phyloP scores from a whole-genome alignment of 495 filamentous ascomycete species.

The Aspergillus taichungensis region DNA sequence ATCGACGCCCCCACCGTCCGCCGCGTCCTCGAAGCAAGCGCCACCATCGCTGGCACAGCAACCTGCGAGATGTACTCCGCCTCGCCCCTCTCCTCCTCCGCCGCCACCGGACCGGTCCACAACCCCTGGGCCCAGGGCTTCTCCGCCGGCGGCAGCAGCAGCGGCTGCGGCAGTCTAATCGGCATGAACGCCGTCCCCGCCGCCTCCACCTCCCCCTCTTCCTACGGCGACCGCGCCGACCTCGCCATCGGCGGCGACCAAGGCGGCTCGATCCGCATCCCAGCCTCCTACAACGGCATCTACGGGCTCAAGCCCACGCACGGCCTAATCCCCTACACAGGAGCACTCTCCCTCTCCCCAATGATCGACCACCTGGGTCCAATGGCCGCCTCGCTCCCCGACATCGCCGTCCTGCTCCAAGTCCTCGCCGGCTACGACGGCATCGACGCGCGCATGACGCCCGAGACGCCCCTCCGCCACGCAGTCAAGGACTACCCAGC shows the following conservation, averaged over 20 bases:
- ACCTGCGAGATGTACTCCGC: constrained; percentile 37
- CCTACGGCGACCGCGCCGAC: constrained; percentile 25
- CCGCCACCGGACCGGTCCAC: constrained; percentile 37
- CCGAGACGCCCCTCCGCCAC: constrained; percentile 23
- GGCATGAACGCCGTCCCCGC: constrained; percentile 24
- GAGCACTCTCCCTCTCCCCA: constrained; percentile 27
- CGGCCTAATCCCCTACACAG: constrained; percentile 45
- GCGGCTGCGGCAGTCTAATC: constrained; percentile 42
- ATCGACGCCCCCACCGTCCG: constrained; percentile 32
- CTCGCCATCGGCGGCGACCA: constrained; percentile 50
- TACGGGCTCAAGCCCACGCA: constrained; percentile 38
- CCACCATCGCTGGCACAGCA: constrained; percentile 24
- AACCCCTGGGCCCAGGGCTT: constrained; percentile 32
- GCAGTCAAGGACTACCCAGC: constrained; percentile 22
- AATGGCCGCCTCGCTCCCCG: constrained; percentile 39
- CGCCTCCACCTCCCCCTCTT: too few species aligned
- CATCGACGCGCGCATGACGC: constrained; percentile 43
- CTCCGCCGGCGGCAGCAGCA: constrained; percentile 44
- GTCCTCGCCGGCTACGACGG: constrained; percentile 46
- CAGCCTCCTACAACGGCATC: constrained; percentile 37
- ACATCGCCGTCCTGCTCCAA: constrained; percentile 43
- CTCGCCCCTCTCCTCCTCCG: constrained; percentile 25
- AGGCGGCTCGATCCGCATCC: constrained; percentile 47
- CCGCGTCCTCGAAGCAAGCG: constrained; percentile 31
- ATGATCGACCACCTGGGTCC: constrained; percentile 42